Evolutionary conservation across 495 filamentous ascomycete genomes (phyloP).

Genomic region (Oleoguttula mirabilis): DNA sequence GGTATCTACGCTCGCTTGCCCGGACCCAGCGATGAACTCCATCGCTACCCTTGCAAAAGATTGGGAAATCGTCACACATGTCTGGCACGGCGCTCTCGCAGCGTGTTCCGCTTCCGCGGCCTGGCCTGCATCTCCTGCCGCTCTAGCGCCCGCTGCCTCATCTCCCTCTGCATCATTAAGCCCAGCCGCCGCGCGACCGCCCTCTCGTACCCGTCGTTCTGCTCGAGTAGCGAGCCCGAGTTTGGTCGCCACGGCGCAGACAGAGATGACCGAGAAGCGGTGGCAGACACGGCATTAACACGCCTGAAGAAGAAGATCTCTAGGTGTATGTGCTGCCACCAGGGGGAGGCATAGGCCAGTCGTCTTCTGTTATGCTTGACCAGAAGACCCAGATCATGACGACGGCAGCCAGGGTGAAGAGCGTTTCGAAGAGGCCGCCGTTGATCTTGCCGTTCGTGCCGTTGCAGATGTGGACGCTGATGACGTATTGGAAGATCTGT

Average conservation of each 20-base stretch:
- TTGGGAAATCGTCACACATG: no score
- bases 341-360: conserved; percentile 65
- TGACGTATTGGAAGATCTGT: conserved; percentile 89
- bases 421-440: conserved; percentile 81
- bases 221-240: neutral
- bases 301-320: neutral
- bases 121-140: no score
- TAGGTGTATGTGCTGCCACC: conserved; percentile 18
- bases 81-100: no score
- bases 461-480: conserved; percentile 79
- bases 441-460: conserved; percentile 78
- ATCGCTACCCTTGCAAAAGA: conserved; percentile 5
- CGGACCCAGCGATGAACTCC: neutral
- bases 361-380: conserved; percentile 98
- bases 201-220: no score
- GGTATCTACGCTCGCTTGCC: conserved; percentile 4
- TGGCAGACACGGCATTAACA: neutral
- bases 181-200: no score
- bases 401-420: conserved; percentile 79
- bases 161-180: no score
- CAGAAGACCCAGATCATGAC: conserved; percentile 85
- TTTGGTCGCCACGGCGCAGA: no score
- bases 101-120: no score
- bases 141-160: no score
- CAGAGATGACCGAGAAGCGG: neutral